Base-by-base conservation (phyloP, 306 rosid genomes). In the Clitoria ternatea region DNA sequence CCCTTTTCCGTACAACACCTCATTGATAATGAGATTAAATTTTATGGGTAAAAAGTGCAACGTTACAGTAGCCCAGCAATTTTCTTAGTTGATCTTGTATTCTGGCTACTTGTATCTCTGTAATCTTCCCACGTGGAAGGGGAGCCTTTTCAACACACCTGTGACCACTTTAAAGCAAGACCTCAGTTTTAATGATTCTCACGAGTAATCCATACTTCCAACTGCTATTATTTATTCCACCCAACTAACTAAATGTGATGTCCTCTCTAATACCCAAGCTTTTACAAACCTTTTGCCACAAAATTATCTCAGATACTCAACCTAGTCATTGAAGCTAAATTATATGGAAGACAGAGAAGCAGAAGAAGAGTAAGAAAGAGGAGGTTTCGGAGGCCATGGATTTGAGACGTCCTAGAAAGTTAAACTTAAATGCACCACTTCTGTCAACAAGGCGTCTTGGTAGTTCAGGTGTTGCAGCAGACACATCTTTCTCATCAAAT, bases 351-450 rank as follows among this genome's bases (percentile, higher is more conserved):
- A 36, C 26, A 26, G 13, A 39, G 43, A 23, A 61, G 43, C 50
- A 22, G 42, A 55, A 54, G 54, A 37, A 61, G 6, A 77, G 52
- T 6, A 69, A 72, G 73, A 19, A 17, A 20, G 62, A 1, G 59
- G 6, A 64, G 45, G 11, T 35, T 48, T 43, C 68, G 43, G 43
- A 44, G 36, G 63, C 62, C 22, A 83, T 67, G 83, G 75, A 79
- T 55, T 47, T 69, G 43, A 74, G 70, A 77, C 81, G 79, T 39
- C 86, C 85, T 17, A 78, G 92, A 69, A 90, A 65, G 82, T 81
- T 93, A 8, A 85, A 93, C 79, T 85, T 90, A 64, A 82, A 81
- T 39, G 92, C 85, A 19, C 92, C 94, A 0, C 88, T 90, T 14
- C 72, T 93, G 59, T 88, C 98, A 2, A 90, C 88, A 4, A 79